phyloP scores from a whole-genome alignment of 257 asterid genomes.

The Ajuga chamaepitys region DNA sequence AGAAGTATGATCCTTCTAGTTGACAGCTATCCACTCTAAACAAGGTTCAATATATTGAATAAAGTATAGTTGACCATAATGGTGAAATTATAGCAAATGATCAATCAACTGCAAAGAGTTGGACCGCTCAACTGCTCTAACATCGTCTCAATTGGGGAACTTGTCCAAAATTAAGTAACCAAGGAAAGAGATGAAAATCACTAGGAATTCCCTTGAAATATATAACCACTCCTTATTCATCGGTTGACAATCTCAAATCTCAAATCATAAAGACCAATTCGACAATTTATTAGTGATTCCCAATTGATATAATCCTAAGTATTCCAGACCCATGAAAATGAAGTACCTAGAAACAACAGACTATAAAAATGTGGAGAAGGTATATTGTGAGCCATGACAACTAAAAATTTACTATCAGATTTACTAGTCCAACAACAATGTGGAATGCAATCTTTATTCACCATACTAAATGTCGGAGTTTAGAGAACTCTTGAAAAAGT shows the following conservation, averaged over 20 bases:
- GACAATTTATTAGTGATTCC: neutral
- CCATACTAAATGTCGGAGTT: neutral
- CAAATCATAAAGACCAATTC: neutral
- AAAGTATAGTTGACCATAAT: neutral
- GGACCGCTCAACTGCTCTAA: no score
- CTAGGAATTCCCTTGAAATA: neutral
- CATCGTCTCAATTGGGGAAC: neutral
- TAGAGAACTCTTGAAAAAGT: neutral
- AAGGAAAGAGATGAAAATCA: neutral
- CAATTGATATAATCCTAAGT: neutral
- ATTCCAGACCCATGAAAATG: neutral
- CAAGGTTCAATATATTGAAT: neutral
- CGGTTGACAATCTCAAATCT: neutral
- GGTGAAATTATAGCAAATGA: neutral
- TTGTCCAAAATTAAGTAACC: neutral
- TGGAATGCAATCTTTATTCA: neutral
- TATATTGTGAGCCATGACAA: neutral
- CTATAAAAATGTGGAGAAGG: neutral
- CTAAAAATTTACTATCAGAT: neutral
- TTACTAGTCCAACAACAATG: neutral
- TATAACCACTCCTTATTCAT: neutral
- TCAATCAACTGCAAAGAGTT: neutral
- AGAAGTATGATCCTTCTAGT: neutral
- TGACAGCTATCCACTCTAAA: neutral
- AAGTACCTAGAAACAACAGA: neutral